These are phyloP conservation scores for Penicillium fimorum DNA, from an alignment of 495 filamentous ascomycete species.

Conservation along the genomic window DNA sequence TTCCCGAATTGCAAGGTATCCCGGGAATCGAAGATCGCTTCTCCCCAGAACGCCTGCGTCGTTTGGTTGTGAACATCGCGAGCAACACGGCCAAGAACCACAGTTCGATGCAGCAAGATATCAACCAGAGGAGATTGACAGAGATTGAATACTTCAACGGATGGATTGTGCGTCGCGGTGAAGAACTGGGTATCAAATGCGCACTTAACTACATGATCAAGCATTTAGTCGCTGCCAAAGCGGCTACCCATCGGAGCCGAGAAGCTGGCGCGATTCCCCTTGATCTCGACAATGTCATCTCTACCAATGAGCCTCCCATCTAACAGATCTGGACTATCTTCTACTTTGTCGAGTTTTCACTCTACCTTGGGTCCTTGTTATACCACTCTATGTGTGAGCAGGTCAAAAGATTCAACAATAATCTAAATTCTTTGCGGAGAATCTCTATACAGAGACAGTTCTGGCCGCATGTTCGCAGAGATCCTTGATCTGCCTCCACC, in stretches of 20 bases:
- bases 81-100: conserved; percentile 63
- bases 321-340: background rate
- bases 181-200: conserved; percentile 64
- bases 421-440: background rate
- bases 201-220: conserved; percentile 67
- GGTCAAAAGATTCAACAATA: conserved; percentile 4
- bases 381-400: background rate
- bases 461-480: conserved; percentile 37
- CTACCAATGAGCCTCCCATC: conserved; percentile 13
- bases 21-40: conserved; percentile 59
- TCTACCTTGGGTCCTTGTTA: background rate
- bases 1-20: conserved; percentile 65
- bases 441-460: conserved; percentile 19
- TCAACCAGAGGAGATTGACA: conserved; percentile 58
- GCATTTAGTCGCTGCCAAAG: conserved; percentile 51
- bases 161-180: conserved; percentile 68
- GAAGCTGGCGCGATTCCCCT: conserved; percentile 38
- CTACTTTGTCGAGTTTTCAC: background rate
- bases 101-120: conserved; percentile 81
- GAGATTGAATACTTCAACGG: conserved; percentile 87
- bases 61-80: conserved; percentile 54
- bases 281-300: conserved; percentile 22
- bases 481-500: conserved; percentile 53
- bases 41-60: conserved; percentile 53
- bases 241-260: conserved; percentile 15